Conservation (phyloP, 2,329 filamentous ascomycete species). For the Curvularia lunata region DNA sequence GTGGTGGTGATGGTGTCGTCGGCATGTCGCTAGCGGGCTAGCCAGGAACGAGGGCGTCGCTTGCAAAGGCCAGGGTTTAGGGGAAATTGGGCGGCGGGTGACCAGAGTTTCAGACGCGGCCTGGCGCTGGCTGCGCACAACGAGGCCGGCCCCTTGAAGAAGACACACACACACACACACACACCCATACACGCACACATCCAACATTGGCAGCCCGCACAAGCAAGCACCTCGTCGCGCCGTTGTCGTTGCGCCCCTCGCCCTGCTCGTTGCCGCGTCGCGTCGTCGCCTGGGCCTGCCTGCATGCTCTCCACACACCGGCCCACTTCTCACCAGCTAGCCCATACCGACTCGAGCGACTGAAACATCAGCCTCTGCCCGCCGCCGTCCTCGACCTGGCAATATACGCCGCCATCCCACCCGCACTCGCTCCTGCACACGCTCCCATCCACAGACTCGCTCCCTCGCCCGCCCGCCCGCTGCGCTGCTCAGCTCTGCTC, state of each 20-base stretch:
- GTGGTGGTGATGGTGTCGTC: not conserved
- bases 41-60: slow-evolving; percentile 20
- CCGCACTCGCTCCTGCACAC: not conserved
- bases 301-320: slow-evolving; percentile 12
- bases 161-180: not conserved
- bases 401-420: not conserved
- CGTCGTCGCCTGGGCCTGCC: no score
- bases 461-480: not conserved
- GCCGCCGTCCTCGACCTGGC: slow-evolving; percentile 13
- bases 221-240: no score
- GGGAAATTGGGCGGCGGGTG: slow-evolving; percentile 19
- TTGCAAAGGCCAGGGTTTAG: slow-evolving; percentile 13
- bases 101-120: slow-evolving; percentile 24
- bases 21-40: slow-evolving; percentile 5
- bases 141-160: no score
- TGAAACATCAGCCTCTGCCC: slow-evolving; percentile 34
- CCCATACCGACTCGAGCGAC: slow-evolving; percentile 15
- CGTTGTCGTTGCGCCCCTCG: not conserved
- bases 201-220: no score
- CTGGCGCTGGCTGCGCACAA: no score
- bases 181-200: not conserved
- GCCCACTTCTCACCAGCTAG: slow-evolving; percentile 6
- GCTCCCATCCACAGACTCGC: not conserved
- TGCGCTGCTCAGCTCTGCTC: not conserved
- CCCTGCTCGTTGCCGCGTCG: not conserved